Conservation (phyloP, 2,329 filamentous ascomycete species). For the Sarocladium kiliense region DNA sequence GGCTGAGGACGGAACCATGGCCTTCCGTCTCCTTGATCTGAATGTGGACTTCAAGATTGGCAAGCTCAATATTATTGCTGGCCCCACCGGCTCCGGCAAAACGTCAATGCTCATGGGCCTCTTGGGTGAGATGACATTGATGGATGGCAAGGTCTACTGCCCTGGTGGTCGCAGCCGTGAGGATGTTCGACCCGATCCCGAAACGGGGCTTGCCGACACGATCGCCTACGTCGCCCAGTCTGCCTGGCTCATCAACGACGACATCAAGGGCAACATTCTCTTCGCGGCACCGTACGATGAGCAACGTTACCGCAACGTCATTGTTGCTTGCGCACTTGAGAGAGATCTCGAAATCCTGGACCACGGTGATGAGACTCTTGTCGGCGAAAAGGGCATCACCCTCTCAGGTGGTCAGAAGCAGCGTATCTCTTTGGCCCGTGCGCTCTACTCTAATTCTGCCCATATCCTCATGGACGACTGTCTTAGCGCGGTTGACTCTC, state of each 20-base stretch:
- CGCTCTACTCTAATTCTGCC: conserved; percentile 90
- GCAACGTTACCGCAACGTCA: conserved; percentile 78
- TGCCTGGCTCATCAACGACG: conserved; percentile 94
- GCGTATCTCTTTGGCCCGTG: conserved; percentile 91
- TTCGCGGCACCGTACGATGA: conserved; percentile 80
- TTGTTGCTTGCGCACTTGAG: conserved; percentile 85
- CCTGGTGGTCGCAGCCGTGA: conserved; percentile 83
- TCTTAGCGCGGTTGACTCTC: conserved; percentile 91
- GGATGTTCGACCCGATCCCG: conserved; percentile 73
- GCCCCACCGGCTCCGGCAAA: conserved; percentile 91
- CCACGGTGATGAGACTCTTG: conserved; percentile 84
- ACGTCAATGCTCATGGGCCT: conserved; percentile 94
- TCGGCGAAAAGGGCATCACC: conserved; percentile 96
- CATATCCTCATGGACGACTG: conserved; percentile 93
- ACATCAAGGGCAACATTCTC: conserved; percentile 91
- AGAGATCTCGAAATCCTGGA: conserved; percentile 90
- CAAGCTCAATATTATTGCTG: conserved; percentile 86
- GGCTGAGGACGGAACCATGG: conserved; percentile 60
- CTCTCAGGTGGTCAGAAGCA: conserved; percentile 97
- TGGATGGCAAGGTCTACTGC: conserved; percentile 75
- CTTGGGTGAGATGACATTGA: conserved; percentile 88
- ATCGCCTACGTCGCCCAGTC: conserved; percentile 96
- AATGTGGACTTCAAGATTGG: conserved; percentile 79
- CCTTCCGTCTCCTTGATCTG: conserved; percentile 79
- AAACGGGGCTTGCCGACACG: conserved; percentile 83